These are phyloP conservation scores for Takashimella koratensis DNA, from an alignment of 1,284 basidiomycete genomes.

Conservation along the genomic window DNA sequence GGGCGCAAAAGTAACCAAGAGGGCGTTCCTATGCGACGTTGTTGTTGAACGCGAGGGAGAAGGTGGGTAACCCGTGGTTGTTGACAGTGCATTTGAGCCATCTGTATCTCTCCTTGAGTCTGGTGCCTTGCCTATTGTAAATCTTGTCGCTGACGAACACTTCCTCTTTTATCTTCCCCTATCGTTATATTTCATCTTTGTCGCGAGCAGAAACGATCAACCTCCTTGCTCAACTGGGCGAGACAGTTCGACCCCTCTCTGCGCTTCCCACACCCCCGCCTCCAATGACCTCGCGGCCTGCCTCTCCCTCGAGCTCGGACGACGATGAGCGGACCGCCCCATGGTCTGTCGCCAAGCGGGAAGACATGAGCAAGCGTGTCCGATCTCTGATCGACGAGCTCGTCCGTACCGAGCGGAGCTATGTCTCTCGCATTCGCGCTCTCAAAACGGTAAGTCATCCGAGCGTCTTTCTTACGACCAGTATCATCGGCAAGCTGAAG, in stretches of 20 bases:
- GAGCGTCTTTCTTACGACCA: too few species aligned
- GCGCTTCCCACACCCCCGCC: conserved; percentile 21
- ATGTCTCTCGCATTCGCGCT: conserved; percentile 39
- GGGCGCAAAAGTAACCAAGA: conserved; percentile 26
- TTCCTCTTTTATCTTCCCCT: too few species aligned
- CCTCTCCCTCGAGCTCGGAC: conserved; percentile 22
- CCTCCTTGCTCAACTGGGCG: conserved; percentile 37
- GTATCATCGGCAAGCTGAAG: too few species aligned
- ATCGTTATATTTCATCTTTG: too few species aligned
- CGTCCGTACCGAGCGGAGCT: conserved; percentile 45
- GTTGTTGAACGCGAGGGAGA: conserved; percentile 39
- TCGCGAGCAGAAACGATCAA: conserved; percentile 27
- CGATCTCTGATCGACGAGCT: conserved; percentile 41
- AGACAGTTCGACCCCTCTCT: conserved; percentile 30
- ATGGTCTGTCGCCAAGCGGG: conserved; percentile 28
- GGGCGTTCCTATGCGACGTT: conserved; percentile 45
- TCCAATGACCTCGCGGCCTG: conserved; percentile 11
- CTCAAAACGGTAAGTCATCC: conserved; percentile 39
- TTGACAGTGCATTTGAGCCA: too few species aligned
- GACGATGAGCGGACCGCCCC: neutral
- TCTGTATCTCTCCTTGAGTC: too few species aligned
- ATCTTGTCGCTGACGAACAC: too few species aligned
- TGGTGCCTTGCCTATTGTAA: too few species aligned
- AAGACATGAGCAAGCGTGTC: conserved; percentile 32
- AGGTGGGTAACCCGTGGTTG: too few species aligned